These are phyloP conservation scores for Ilyonectria mors-panacis DNA, from an alignment of 2,329 filamentous ascomycete species.

Conservation along the genomic window DNA sequence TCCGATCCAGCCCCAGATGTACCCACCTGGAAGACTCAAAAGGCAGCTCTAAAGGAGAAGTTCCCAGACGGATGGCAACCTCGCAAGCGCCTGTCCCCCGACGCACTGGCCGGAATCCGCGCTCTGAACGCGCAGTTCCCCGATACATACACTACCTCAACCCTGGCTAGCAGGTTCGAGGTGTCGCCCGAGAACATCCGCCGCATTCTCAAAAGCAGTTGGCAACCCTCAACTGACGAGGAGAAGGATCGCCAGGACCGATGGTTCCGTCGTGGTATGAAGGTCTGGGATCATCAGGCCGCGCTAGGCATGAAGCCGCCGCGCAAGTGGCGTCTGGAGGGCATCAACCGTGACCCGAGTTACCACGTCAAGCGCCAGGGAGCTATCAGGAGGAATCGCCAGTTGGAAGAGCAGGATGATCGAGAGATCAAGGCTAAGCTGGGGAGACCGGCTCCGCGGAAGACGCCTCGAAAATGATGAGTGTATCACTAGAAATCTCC, in stretches of 20 bases:
- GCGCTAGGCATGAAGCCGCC: slow-evolving; percentile 75
- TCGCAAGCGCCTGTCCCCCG: slow-evolving; percentile 88
- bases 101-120: slow-evolving; percentile 91
- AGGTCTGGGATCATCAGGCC: slow-evolving; percentile 72
- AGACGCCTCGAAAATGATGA: slow-evolving; percentile 7
- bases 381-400: slow-evolving; percentile 47
- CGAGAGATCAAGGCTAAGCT: slow-evolving; percentile 34
- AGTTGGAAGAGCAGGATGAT: slow-evolving; percentile 50
- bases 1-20: slow-evolving; percentile 43
- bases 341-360: slow-evolving; percentile 61
- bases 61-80: slow-evolving; percentile 88
- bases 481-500: slow-evolving; percentile 15
- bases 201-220: slow-evolving; percentile 86
- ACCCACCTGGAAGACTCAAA: slow-evolving; percentile 82
- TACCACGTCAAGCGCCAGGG: slow-evolving; percentile 57
- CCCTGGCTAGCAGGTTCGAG: slow-evolving; percentile 84
- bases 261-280: slow-evolving; percentile 74
- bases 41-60: slow-evolving; percentile 81
- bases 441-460: not conserved
- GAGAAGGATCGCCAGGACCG: slow-evolving; percentile 70
- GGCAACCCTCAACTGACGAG: slow-evolving; percentile 74
- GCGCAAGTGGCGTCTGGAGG: slow-evolving; percentile 70
- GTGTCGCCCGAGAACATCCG: slow-evolving; percentile 90
- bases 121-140: slow-evolving; percentile 85
- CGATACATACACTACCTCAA: slow-evolving; percentile 79